Percentiles rank a stretch among this genome's conserved stretches.
Evolutionary conservation across 768 basidiomycete species (phyloP).

Genomic region (Boletus sp.): DNA sequence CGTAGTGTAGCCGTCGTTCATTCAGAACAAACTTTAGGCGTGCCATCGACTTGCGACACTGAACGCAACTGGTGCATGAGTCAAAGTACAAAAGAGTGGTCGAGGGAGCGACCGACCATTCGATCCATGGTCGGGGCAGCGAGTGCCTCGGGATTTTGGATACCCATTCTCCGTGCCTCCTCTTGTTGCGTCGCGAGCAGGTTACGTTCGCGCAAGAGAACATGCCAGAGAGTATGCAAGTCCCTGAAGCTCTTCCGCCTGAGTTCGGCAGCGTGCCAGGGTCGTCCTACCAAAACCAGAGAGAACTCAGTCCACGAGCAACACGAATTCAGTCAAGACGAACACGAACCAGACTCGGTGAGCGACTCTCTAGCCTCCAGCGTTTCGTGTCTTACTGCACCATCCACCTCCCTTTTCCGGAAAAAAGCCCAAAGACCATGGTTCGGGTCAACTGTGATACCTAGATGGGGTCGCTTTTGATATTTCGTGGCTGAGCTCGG

Average conservation of each 20-base stretch:
- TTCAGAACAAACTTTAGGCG: conserved; percentile 90
- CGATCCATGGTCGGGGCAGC: conserved; percentile 36
- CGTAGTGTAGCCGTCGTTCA: conserved; percentile 83
- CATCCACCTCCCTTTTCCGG: conserved; percentile 51
- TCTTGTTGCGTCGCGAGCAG: conserved; percentile 84
- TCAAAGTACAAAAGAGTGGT: background rate
- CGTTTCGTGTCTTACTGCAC: conserved; percentile 52
- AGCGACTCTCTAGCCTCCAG: conserved; percentile 33
- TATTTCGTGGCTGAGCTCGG: conserved; percentile 18
- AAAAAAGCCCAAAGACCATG: conserved; percentile 83
- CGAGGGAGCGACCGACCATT: conserved; percentile 37
- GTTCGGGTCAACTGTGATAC: conserved; percentile 46
- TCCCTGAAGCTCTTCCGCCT: conserved; percentile 90
- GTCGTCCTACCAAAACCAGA: conserved; percentile 56
- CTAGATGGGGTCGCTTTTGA: conserved; percentile 41
- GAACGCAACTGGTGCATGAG: conserved; percentile 6
- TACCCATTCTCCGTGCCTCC: conserved; percentile 64
- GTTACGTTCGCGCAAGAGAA: conserved; percentile 85
- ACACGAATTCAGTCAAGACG: background rate
- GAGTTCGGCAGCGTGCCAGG: conserved; percentile 85
- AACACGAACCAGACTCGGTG: conserved; percentile 36
- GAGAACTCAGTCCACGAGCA: background rate
- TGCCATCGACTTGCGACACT: conserved; percentile 97
- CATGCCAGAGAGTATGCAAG: conserved; percentile 93
- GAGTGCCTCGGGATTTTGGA: conserved; percentile 29